Evolutionary conservation across 2,329 filamentous ascomycete genomes (phyloP).

Genomic region (Parafenestella ontariensis): DNA sequence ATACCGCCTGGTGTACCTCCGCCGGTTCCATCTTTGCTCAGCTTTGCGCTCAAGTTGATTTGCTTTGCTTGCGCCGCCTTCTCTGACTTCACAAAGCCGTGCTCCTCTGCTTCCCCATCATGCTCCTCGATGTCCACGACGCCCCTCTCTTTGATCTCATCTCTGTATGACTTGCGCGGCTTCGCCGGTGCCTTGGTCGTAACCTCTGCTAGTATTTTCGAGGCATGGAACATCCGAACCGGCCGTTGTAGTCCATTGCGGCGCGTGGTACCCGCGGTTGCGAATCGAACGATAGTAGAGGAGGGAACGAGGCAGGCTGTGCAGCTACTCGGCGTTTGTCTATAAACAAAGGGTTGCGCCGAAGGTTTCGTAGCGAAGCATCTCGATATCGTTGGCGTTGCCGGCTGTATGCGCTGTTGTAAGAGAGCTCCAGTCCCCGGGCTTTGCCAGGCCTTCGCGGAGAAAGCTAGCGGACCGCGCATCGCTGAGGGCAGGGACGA

Average conservation of each 20-base stretch:
- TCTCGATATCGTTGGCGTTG: conserved; percentile 23
- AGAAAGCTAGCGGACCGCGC: conserved; percentile 42
- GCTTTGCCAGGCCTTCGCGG: conserved; percentile 45
- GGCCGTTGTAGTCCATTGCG: conserved; percentile 36
- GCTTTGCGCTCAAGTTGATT: conserved; percentile 84
- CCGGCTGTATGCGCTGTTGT: conserved; percentile 31
- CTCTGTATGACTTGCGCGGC: conserved; percentile 45
- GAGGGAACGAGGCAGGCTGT: conserved; percentile 20
- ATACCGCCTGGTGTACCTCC: conserved; percentile 61
- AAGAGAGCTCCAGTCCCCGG: conserved; percentile 45
- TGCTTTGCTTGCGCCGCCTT: conserved; percentile 86
- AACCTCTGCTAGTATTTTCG: conserved; percentile 36
- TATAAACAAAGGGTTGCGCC: background rate
- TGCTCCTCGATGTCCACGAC: conserved; percentile 44
- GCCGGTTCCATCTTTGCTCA: conserved; percentile 78
- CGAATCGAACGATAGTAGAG: conserved; percentile 17
- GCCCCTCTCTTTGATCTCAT: conserved; percentile 49
- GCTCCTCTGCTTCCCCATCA: conserved; percentile 62
- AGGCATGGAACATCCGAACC: conserved; percentile 37
- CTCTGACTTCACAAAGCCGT: conserved; percentile 75
- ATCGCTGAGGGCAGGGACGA: conserved; percentile 37
- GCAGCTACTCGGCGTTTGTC: conserved; percentile 8
- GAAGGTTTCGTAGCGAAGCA: conserved; percentile 21
- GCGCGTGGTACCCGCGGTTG: conserved; percentile 26
- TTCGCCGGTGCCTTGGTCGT: conserved; percentile 22